Conservation (phyloP, 1,284 basidiomycete genomes). For the Vanrija sp. region DNA sequence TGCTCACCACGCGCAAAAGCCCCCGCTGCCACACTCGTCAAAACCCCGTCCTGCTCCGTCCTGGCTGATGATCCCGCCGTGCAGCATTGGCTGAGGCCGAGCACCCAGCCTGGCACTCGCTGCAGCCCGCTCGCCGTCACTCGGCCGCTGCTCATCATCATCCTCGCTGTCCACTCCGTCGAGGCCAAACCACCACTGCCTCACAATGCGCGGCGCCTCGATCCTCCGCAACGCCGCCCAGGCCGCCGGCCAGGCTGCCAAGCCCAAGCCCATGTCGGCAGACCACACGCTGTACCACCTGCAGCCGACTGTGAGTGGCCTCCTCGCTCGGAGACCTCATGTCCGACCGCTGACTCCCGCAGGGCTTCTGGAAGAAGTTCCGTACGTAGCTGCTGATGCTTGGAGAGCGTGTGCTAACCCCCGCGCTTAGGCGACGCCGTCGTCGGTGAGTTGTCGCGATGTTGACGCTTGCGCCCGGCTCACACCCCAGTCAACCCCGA, state of each 20-base stretch:
- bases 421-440: slow-evolving; percentile 64
- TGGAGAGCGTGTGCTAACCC: slow-evolving; percentile 1
- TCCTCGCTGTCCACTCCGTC: background rate
- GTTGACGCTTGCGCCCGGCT: background rate
- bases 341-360: slow-evolving; percentile 17
- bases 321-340: background rate
- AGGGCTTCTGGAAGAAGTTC: slow-evolving; percentile 89
- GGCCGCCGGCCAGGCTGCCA: slow-evolving; percentile 29
- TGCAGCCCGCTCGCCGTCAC: background rate
- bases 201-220: slow-evolving; percentile 20
- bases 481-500: slow-evolving; percentile 64
- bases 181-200: background rate
- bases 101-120: background rate
- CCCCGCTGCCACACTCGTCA: too few species aligned
- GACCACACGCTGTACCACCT: slow-evolving; percentile 84
- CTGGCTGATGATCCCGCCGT: slow-evolving; percentile 1
- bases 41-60: background rate
- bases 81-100: slow-evolving; percentile 1
- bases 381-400: slow-evolving; percentile 56
- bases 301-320: slow-evolving; percentile 59
- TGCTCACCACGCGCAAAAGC: too few species aligned
- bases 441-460: slow-evolving; percentile 59
- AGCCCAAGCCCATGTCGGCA: slow-evolving; percentile 53
- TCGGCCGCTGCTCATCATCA: background rate
- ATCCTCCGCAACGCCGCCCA: slow-evolving; percentile 33